Conservation (phyloP, 345 rosid species). For the Laguncularia racemosa region DNA sequence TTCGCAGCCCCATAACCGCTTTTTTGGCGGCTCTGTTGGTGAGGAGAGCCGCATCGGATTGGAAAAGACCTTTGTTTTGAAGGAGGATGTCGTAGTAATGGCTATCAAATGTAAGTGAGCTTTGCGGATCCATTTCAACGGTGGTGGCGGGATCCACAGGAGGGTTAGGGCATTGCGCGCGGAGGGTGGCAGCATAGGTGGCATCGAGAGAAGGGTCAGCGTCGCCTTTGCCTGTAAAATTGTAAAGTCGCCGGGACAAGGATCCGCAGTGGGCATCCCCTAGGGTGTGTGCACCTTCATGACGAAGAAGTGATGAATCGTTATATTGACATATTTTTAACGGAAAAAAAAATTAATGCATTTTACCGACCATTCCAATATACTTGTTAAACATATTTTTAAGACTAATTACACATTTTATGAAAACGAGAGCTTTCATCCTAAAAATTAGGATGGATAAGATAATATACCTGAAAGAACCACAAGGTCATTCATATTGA, state of each 20-base stretch:
- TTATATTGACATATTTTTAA: too few species aligned
- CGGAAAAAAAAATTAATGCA: too few species aligned
- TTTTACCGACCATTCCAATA: too few species aligned
- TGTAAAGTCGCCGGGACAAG: conserved; percentile 35
- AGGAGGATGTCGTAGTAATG: conserved; percentile 37
- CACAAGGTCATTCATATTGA: conserved; percentile 37
- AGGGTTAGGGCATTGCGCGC: conserved; percentile 4
- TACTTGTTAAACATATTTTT: too few species aligned
- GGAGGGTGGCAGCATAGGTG: conserved; percentile 18
- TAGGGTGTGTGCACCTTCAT: conserved; percentile 50
- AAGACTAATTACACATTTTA: too few species aligned
- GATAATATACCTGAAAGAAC: conserved; percentile 40
- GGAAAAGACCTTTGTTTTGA: conserved; percentile 44
- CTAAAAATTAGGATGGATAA: too few species aligned
- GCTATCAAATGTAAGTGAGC: conserved; percentile 40
- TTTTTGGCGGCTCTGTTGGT: conserved; percentile 23
- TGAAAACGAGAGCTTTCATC: too few species aligned
- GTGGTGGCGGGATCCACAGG: conserved; percentile 23
- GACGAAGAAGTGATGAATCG: background rate
- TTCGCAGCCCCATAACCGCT: conserved; percentile 18
- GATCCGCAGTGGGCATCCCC: conserved; percentile 38
- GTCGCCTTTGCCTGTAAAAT: conserved; percentile 54
- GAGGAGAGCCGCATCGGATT: conserved; percentile 58
- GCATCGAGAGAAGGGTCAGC: conserved; percentile 51
- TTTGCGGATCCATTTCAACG: conserved; percentile 59